These are phyloP conservation scores for Ramaria rubella DNA, from an alignment of 768 basidiomycete genomes.

Conservation along the genomic window DNA sequence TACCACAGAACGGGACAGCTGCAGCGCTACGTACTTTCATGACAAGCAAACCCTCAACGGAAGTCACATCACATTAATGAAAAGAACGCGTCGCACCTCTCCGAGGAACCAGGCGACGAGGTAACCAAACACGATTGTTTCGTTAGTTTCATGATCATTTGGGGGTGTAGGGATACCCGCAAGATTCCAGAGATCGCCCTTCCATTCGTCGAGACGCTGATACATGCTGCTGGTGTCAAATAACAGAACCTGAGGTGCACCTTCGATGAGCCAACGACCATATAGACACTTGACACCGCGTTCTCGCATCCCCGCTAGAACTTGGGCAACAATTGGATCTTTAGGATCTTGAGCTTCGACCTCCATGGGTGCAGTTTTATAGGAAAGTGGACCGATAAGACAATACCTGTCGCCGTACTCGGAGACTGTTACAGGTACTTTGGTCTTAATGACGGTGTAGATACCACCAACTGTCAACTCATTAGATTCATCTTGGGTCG, in stretches of 20 bases:
- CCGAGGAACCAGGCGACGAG: slow-evolving; percentile 99
- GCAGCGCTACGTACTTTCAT: slow-evolving; percentile 68
- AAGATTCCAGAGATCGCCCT: slow-evolving; percentile 95
- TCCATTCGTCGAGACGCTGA: slow-evolving; percentile 94
- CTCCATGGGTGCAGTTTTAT: slow-evolving; percentile 99
- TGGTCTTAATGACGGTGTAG: slow-evolving; percentile 99
- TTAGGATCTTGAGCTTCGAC: slow-evolving; percentile 89
- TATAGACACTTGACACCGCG: slow-evolving; percentile 93
- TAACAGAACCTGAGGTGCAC: slow-evolving; percentile 87
- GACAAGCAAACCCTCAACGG: not conserved
- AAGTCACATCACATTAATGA: not conserved
- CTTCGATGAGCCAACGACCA: slow-evolving; percentile 98
- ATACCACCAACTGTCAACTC: slow-evolving; percentile 74
- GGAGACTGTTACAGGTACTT: slow-evolving; percentile 94
- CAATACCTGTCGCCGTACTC: slow-evolving; percentile 95
- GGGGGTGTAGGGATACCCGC: slow-evolving; percentile 97
- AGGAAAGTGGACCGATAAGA: slow-evolving; percentile 94
- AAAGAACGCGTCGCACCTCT: slow-evolving; percentile 49
- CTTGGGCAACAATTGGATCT: slow-evolving; percentile 67
- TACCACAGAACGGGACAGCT: slow-evolving; percentile 79
- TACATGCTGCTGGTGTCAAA: slow-evolving; percentile 92
- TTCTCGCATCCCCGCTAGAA: slow-evolving; percentile 76
- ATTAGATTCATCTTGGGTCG: not conserved
- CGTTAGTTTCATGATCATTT: slow-evolving; percentile 96
- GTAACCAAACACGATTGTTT: slow-evolving; percentile 95